Evolutionary conservation across 2,329 filamentous ascomycete species (phyloP).

Genomic region (Chaetothyriales sp.): DNA sequence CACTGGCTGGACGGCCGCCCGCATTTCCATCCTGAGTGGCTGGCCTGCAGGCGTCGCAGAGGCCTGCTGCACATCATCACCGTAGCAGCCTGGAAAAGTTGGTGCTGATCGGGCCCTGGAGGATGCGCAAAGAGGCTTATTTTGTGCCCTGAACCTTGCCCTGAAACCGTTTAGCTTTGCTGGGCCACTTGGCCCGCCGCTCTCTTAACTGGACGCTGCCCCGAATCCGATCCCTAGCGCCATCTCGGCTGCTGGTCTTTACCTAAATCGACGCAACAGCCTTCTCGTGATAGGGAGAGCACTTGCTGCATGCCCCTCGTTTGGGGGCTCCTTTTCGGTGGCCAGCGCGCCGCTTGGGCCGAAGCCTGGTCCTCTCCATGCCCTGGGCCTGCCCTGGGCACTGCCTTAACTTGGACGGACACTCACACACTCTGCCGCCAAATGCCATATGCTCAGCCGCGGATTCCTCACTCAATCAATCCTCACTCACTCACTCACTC

Average conservation of each 20-base stretch:
- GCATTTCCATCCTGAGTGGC: neutral
- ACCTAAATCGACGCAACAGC: neutral
- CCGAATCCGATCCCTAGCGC: conserved; percentile 2
- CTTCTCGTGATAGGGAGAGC: neutral
- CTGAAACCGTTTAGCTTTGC: neutral
- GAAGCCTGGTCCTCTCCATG: neutral
- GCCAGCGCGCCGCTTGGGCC: no score
- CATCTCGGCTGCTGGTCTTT: neutral
- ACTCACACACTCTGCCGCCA: neutral
- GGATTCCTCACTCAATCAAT: neutral
- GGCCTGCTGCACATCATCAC: neutral
- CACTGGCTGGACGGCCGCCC: no score
- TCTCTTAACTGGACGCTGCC: neutral
- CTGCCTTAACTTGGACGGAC: neutral
- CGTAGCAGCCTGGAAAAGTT: neutral
- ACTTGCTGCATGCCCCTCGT: neutral
- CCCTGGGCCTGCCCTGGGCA: neutral
- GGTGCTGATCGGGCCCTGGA: neutral
- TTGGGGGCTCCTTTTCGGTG: neutral
- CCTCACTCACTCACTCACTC: neutral
- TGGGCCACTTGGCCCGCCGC: neutral
- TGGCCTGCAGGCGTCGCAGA: neutral
- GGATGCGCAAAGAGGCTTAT: neutral
- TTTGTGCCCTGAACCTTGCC: neutral
- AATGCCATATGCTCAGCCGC: neutral